These are phyloP conservation scores for Chrysoporthe austroafricana DNA, from an alignment of 2,329 filamentous ascomycete species.

Conservation along the genomic window DNA sequence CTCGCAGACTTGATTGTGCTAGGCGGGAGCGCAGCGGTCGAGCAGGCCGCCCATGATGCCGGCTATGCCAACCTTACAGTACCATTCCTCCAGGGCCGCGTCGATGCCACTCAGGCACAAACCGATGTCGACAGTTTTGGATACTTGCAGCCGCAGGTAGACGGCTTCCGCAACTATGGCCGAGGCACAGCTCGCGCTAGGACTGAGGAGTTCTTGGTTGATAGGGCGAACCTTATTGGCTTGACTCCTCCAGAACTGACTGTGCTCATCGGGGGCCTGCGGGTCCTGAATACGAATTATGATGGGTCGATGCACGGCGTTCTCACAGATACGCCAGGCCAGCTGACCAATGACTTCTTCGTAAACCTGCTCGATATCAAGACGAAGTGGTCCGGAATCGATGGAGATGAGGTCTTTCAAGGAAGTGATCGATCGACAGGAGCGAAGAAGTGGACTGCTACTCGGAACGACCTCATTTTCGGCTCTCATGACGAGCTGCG, in stretches of 20 bases:
- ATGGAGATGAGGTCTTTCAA: constrained; percentile 23
- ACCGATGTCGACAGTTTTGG: constrained; percentile 68
- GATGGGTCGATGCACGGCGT: constrained; percentile 71
- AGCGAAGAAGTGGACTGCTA: constrained; percentile 69
- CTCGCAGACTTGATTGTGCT: constrained; percentile 80
- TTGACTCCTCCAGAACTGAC: constrained; percentile 73
- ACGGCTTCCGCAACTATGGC: constrained; percentile 82
- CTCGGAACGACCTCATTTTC: constrained; percentile 71
- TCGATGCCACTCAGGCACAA: constrained; percentile 71
- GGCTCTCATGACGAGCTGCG: constrained; percentile 76
- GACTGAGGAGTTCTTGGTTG: constrained; percentile 72
- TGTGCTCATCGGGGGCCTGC: constrained; percentile 72
- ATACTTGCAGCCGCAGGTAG: constrained; percentile 70
- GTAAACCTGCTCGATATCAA: constrained; percentile 73
- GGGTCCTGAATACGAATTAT: constrained; percentile 70
- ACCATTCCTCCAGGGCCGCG: constrained; percentile 74
- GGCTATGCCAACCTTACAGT: constrained; percentile 56
- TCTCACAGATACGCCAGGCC: constrained; percentile 68
- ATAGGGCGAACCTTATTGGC: constrained; percentile 71
- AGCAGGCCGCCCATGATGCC: constrained; percentile 65
- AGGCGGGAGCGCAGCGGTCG: constrained; percentile 70
- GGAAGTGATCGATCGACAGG: constrained; percentile 47
- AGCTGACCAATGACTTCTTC: constrained; percentile 81
- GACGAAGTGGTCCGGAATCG: constrained; percentile 57
- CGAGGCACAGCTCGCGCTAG: constrained; percentile 61